These are phyloP conservation scores for Vaccinium myrtillus DNA, from an alignment of 148 eudicot genomes.

Conservation along the genomic window DNA sequence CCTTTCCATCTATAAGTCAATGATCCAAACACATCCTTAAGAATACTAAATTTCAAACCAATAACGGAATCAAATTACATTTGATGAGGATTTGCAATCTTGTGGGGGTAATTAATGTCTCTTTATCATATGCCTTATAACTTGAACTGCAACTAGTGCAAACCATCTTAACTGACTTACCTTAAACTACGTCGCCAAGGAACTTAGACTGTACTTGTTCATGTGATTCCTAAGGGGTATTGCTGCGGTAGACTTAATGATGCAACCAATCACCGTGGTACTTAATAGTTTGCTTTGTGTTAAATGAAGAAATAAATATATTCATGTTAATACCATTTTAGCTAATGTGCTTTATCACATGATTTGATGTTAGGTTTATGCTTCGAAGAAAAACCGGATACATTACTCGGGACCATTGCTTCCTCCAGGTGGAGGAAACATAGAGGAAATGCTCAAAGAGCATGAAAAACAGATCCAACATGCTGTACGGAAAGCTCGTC, in stretches of 20 bases:
- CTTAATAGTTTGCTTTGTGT: neutral
- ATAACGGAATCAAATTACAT: neutral
- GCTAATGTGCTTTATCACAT: neutral
- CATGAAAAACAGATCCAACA: conserved; percentile 64
- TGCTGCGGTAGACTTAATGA: neutral
- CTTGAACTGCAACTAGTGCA: neutral
- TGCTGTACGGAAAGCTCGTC: conserved; percentile 66
- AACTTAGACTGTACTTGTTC: neutral
- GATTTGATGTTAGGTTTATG: conserved; percentile 31
- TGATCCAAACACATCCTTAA: neutral
- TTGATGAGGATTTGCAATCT: neutral
- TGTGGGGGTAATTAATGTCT: neutral
- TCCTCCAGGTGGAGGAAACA: conserved; percentile 51
- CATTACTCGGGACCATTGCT: conserved; percentile 74
- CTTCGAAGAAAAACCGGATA: conserved; percentile 42
- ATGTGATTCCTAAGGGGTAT: neutral
- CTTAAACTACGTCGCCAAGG: neutral
- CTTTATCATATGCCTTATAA: neutral
- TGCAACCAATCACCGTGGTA: neutral
- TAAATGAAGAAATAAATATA: neutral
- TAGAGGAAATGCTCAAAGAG: conserved; percentile 74
- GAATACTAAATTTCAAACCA: neutral
- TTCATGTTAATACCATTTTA: neutral
- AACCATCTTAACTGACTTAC: neutral
- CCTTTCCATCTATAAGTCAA: neutral